Conservation (phyloP, 1,284 basidiomycete species). For the Sanghuangporus weigelae region DNA sequence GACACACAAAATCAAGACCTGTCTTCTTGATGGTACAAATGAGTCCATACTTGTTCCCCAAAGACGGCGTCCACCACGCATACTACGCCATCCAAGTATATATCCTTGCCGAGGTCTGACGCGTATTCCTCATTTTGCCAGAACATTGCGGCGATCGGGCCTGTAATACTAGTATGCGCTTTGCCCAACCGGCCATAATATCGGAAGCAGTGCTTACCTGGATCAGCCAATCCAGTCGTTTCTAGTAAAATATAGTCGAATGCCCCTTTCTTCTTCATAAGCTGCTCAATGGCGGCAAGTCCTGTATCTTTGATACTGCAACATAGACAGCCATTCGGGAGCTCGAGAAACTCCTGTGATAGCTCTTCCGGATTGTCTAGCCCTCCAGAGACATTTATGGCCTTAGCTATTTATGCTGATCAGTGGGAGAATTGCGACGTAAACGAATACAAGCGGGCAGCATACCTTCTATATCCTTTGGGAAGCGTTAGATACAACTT, state of each 20-base stretch:
- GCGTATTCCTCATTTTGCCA: conserved; percentile 92
- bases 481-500: conserved; percentile 20
- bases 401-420: conserved; percentile 41
- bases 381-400: conserved; percentile 68
- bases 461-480: conserved; percentile 62
- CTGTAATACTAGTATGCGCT: conserved; percentile 30
- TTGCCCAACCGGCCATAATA: neutral
- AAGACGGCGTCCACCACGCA: conserved; percentile 89
- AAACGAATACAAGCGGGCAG: conserved; percentile 35
- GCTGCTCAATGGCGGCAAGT: conserved; percentile 84
- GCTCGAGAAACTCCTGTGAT: conserved; percentile 78
- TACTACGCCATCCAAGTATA: conserved; percentile 82
- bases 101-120: conserved; percentile 61
- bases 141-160: conserved; percentile 82
- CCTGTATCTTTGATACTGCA: conserved; percentile 93
- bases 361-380: conserved; percentile 53
- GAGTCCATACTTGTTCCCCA: conserved; percentile 57
- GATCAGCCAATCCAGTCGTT: conserved; percentile 91
- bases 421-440: too few relatives aligned
- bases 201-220: conserved; percentile 43
- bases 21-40: neutral
- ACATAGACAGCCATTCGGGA: conserved; percentile 91
- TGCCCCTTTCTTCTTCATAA: conserved; percentile 75
- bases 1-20: conserved; percentile 15
- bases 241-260: conserved; percentile 94